Percentiles rank a stretch among this genome's conserved stretches.
Evolutionary conservation across 768 basidiomycete genomes (phyloP).

Genomic region (Xerocomellus intermedius): DNA sequence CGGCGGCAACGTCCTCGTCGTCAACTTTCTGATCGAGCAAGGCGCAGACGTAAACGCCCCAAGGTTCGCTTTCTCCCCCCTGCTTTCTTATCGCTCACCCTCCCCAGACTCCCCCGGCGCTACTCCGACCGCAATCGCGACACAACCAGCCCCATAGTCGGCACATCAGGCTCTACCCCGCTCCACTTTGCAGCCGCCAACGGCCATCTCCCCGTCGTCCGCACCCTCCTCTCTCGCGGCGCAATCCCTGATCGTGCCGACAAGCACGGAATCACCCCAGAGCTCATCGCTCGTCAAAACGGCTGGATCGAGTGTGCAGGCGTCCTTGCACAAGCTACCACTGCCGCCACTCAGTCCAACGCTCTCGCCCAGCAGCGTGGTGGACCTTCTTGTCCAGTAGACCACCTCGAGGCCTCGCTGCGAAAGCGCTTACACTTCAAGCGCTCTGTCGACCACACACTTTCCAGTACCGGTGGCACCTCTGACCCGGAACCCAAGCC

Average conservation of each 20-base stretch:
- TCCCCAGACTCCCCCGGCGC: slow-evolving; percentile 61
- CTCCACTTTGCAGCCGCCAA: slow-evolving; percentile 97
- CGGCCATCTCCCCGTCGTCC: slow-evolving; percentile 77
- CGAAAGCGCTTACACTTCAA: slow-evolving; percentile 66
- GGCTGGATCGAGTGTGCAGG: slow-evolving; percentile 79
- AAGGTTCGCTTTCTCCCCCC: slow-evolving; percentile 49
- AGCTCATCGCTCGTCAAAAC: slow-evolving; percentile 75
- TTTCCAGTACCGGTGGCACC: slow-evolving; percentile 42
- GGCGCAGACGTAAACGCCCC: slow-evolving; percentile 99
- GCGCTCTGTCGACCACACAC: slow-evolving; percentile 73
- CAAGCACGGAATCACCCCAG: slow-evolving; percentile 90
- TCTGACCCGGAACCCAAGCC: slow-evolving; percentile 30
- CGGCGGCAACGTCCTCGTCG: slow-evolving; percentile 85
- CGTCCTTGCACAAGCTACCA: slow-evolving; percentile 64
- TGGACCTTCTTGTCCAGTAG: slow-evolving; percentile 24
- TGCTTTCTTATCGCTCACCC: slow-evolving; percentile 11
- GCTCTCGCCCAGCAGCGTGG: slow-evolving; percentile 17
- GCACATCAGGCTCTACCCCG: slow-evolving; percentile 87
- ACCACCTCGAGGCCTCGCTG: slow-evolving; percentile 30
- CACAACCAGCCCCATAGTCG: slow-evolving; percentile 67
- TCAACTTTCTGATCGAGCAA: slow-evolving; percentile 82
- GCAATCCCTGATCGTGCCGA: slow-evolving; percentile 80
- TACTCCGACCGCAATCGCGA: slow-evolving; percentile 72
- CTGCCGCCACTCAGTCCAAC: slow-evolving; percentile 25
- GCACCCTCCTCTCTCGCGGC: slow-evolving; percentile 78